These are phyloP conservation scores for Potentilla sterilis DNA, from an alignment of 306 rosid genomes.

Conservation along the genomic window DNA sequence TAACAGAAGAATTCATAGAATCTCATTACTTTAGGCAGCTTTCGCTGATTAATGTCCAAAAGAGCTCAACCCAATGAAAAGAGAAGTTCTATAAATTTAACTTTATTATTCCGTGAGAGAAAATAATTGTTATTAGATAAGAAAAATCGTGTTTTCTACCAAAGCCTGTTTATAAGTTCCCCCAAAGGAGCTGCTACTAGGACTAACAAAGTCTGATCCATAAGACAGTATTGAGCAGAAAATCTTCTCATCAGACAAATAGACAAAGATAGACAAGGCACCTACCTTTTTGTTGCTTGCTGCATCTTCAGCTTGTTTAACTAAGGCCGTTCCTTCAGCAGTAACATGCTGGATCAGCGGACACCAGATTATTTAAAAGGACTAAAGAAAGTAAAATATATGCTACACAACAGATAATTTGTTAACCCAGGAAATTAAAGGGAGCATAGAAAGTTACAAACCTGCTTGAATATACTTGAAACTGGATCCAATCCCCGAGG, in stretches of 20 bases:
- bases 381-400: not conserved
- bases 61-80: not conserved
- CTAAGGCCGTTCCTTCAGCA: slow-evolving; percentile 89
- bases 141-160: not conserved
- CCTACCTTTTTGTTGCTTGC: slow-evolving; percentile 86
- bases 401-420: not conserved
- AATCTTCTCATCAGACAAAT: not conserved
- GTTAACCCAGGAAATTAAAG: slow-evolving; percentile 14
- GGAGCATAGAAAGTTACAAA: slow-evolving; percentile 27
- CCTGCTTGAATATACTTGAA: slow-evolving; percentile 87
- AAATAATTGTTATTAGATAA: not conserved
- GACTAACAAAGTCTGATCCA: not conserved
- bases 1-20: too few relatives aligned
- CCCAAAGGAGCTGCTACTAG: not conserved
- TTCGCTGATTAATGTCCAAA: not conserved
- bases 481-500: slow-evolving; percentile 89
- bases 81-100: not conserved
- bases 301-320: slow-evolving; percentile 95
- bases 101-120: not conserved
- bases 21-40: not conserved
- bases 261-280: slow-evolving; percentile 18
- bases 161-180: not conserved
- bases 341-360: slow-evolving; percentile 74
- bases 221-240: not conserved
- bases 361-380: slow-evolving; percentile 15